Conservation (phyloP, 495 filamentous ascomycete species). For the Penicillium lagena region DNA sequence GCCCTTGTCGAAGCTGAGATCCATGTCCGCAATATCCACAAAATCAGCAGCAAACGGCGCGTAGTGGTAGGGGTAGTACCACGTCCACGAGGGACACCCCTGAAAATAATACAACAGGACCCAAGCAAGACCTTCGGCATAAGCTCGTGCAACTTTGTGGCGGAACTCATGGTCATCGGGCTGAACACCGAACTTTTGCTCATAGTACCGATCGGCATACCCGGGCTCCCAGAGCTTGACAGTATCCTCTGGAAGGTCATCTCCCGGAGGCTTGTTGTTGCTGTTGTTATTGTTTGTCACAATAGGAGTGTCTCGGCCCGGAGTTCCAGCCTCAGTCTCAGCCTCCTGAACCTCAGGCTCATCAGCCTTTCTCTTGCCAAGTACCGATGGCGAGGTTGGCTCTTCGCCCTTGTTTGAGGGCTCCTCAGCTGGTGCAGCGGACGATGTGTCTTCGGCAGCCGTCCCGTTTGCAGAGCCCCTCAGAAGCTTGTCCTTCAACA, state of each 20-base stretch:
- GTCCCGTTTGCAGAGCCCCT: slow-evolving; percentile 26
- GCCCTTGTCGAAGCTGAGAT: slow-evolving; percentile 78
- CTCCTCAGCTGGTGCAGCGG: slow-evolving; percentile 10
- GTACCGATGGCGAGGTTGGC: slow-evolving; percentile 35
- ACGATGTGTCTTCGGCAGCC: slow-evolving; percentile 10
- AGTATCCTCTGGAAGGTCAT: slow-evolving; percentile 65
- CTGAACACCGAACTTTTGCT: slow-evolving; percentile 91
- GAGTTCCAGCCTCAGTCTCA: slow-evolving; percentile 45
- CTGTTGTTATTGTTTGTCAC: slow-evolving; percentile 23
- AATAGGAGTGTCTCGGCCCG: slow-evolving; percentile 48
- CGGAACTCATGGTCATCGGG: slow-evolving; percentile 78
- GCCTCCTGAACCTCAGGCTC: slow-evolving; percentile 55
- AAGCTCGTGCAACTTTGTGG: slow-evolving; percentile 83
- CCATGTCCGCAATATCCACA: slow-evolving; percentile 70
- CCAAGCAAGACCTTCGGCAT: slow-evolving; percentile 97
- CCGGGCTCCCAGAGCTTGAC: slow-evolving; percentile 93
- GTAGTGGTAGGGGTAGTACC: slow-evolving; percentile 99
- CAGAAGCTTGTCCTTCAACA: slow-evolving; percentile 75
- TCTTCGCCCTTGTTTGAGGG: slow-evolving; percentile 14
- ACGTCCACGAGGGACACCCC: slow-evolving; percentile 95
- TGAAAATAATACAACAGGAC: slow-evolving; percentile 98
- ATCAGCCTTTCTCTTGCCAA: slow-evolving; percentile 59
- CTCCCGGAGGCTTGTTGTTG: slow-evolving; percentile 30
- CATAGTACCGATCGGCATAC: slow-evolving; percentile 93
- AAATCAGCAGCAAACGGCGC: slow-evolving; percentile 97